Evolutionary conservation across 2,329 filamentous ascomycete species (phyloP), one percentile per base, ranked within the genome.

Genomic region (Hymenoscyphus scutula): DNA sequence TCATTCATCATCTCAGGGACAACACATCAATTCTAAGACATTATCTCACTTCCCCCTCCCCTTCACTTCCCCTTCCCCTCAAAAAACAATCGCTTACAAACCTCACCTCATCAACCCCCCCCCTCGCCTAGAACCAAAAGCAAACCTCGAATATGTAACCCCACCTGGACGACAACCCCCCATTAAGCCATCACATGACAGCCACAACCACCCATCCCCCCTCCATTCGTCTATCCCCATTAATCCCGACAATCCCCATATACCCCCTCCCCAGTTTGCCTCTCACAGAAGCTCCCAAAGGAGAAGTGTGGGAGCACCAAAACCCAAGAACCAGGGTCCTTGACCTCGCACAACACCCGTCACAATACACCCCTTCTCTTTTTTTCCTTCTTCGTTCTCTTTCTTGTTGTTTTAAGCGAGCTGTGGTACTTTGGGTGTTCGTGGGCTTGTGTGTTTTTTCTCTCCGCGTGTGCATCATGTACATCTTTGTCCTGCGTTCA

Each of bases 241-340:
- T 37, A 37, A 37, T 37, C 34, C 34, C 13, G 34, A 37, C 11
- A 37, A 37, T 37, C 34, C 13, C 5, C 34, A 37, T 37, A 4
- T 37, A 37, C 17, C 25, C 11, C 45, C 55, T 41, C 34, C 23
- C 37, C 25, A 11, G 15, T 19, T 19, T 6, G 8, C 37, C 19
- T 38, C 55, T n/a, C 34, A n/a, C 25, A 38, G n/a, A 11, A 25
- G 3, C 5, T 25, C 34, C 17, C 34, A 27, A 15, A 45, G 8
- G 15, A 10, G 7, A 13, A 57, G 55, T 57, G 55, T 57, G 55
- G 55, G 34, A 57, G 55, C 55, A 57, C 55, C 6, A 57, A 37
- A 19, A 17, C 55, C 55, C 55, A 57, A n/a, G 29, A 37, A 57
- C 55, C 30, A 57, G 55, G 55, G 55, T 57, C 13, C n/a, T 37